These are phyloP conservation scores for Metschnikowia cerradonensis DNA, from an alignment of 805 yeast genomes.

Conservation along the genomic window DNA sequence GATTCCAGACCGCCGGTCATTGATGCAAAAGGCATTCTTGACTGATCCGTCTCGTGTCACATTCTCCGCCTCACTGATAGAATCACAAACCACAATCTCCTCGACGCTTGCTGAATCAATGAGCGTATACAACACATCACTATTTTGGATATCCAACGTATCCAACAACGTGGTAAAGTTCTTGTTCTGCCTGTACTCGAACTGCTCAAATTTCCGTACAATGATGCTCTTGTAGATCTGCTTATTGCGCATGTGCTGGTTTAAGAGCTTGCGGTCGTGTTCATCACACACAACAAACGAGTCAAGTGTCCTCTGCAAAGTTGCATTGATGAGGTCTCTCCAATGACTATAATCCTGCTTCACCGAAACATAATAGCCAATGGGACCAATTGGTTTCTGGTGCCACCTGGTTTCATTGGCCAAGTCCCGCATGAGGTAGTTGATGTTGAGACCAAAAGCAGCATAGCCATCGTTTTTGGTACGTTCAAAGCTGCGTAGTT, in stretches of 20 bases:
- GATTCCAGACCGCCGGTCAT: conserved; percentile 43
- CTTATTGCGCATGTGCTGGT: conserved; percentile 31
- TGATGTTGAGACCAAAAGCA: conserved; percentile 50
- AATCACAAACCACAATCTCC: conserved; percentile 47
- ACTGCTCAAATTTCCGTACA: conserved; percentile 53
- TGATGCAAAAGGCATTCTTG: conserved; percentile 27
- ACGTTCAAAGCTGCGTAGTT: conserved; percentile 9
- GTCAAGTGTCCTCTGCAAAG: conserved; percentile 46
- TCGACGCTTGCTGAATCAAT: conserved; percentile 65
- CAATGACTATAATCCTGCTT: conserved; percentile 53
- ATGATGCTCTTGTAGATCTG: conserved; percentile 39
- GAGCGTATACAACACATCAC: conserved; percentile 53
- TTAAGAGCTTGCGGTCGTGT: conserved; percentile 47
- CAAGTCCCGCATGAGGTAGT: conserved; percentile 36
- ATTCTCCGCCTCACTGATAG: conserved; percentile 48
- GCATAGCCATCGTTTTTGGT: conserved; percentile 32
- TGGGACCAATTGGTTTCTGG: conserved; percentile 69
- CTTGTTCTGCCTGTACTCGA: conserved; percentile 39
- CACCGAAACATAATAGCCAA: conserved; percentile 60
- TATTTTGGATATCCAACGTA: conserved; percentile 52
- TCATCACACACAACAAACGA: conserved; percentile 66
- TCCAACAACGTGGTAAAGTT: conserved; percentile 48
- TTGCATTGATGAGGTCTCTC: conserved; percentile 57
- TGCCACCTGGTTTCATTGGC: conserved; percentile 31
- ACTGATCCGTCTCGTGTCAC: conserved; percentile 37